Base-by-base conservation (phyloP, 2,329 filamentous ascomycete species). In the Amesomyces nigricolor region DNA sequence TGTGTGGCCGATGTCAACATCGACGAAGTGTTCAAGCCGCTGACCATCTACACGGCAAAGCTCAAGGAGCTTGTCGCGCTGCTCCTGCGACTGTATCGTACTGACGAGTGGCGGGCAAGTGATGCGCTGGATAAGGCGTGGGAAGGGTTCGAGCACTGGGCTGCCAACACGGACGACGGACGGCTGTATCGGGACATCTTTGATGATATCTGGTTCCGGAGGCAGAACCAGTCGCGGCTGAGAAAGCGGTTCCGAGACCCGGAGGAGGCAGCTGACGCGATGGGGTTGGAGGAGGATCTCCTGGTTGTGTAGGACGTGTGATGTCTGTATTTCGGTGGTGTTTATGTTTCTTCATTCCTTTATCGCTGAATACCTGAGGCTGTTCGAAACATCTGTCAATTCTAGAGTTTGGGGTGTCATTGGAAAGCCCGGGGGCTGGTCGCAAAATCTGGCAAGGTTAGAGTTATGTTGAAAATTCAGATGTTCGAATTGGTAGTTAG, bases 161-260 rank as follows among this genome's bases (percentile, higher is more conserved):
- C 64, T 53, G 51, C 53, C 2, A 44, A 56, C 3, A 71, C 66
- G 0, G 61, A 65, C 0, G 70, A 70, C 13, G 70, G 70, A 1
- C 53, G 17, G 38, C 51, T 62, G 6, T 68, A 70, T 56, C 56
- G 64, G n/a, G 71, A 73, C 54, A 56, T 70, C 13, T 68, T 66
- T 44, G 59, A 65, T n/a, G 62, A 65, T 35, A 58, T 61, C 10
- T 53, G 47, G 58, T 48, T 60, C 4, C 50, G 62, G 39, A 49
- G 51, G 55, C 37, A 54, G 16, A 65, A 65, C 32, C 44, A 47
- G 30, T 13, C 16, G 26, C 56, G 49, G 40, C 49, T 57, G 4
- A 47, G 45, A 40, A 54, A 47, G 48, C 40, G 35, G 17, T 16
- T 22, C 4, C 22, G 22, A 10, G 52, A 38, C 30, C 40, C 7